phyloP scores from a whole-genome alignment of 805 yeast species.

The Kuraishia floccosa region DNA sequence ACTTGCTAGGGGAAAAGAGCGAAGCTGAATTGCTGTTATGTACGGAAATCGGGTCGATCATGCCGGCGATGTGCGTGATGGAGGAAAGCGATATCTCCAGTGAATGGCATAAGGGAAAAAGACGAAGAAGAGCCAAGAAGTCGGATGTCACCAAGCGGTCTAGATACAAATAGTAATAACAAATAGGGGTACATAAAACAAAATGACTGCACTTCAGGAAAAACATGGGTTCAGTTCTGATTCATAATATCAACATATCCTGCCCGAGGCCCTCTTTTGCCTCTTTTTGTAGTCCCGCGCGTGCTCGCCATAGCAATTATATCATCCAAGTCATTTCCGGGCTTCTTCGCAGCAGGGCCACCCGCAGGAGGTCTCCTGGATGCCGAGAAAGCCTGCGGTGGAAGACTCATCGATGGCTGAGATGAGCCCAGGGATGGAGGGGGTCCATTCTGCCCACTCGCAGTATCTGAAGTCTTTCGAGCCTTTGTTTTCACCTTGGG shows the following conservation, averaged over 20 bases:
- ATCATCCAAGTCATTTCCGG: conserved; percentile 15
- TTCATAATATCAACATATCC: conserved; percentile 60
- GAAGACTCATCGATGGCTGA: conserved; percentile 20
- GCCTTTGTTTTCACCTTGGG: conserved; percentile 37
- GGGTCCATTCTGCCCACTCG: conserved; percentile 21
- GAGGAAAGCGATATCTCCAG: conserved; percentile 1
- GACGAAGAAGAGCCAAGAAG: conserved; percentile 1
- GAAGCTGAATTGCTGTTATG: conserved; percentile 1
- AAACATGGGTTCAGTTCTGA: conserved; percentile 7
- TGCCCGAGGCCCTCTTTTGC: conserved; percentile 41
- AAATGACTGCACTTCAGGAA: not conserved
- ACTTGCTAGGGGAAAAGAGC: conserved; percentile 6
- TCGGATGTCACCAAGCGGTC: too few relatives aligned
- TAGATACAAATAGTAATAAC: too few relatives aligned
- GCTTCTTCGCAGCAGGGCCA: conserved; percentile 12
- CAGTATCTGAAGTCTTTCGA: conserved; percentile 9
- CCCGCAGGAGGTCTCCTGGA: conserved; percentile 22
- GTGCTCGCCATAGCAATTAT: conserved; percentile 13
- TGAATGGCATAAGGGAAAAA: conserved; percentile 4
- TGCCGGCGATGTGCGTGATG: conserved; percentile 8
- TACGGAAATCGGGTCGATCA: conserved; percentile 4
- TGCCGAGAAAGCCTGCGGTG: conserved; percentile 19
- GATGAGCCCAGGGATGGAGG: conserved; percentile 18
- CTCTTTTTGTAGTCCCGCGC: conserved; percentile 27
- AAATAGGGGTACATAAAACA: too few relatives aligned